Evolutionary conservation across 1,139 yeast species (phyloP), one percentile per base, ranked within the genome.

Genomic region (Kodamaea fungicola): DNA sequence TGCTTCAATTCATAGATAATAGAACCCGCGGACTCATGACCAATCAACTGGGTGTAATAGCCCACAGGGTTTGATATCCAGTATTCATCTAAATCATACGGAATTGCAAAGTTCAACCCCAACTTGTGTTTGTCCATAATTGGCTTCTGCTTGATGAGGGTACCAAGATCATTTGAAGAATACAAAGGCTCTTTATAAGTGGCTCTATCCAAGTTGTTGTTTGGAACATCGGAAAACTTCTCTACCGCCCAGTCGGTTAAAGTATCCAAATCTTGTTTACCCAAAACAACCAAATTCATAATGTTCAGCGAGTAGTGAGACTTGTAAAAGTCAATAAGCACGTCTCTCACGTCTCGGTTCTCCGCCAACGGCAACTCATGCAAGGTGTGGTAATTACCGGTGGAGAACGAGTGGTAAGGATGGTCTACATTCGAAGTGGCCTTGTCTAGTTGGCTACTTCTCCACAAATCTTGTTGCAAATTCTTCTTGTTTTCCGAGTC

Each of bases 401-500:
- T 84, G 19, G 90, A 81, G 46, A 84, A 84, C 32, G 83, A 83
- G 50, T 78, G 77, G 54, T 73, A 82, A 0, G 94, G 92, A 58
- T 84, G 97, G 0, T 62, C 52, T 1, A 79, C 77, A 56, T 85
- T 88, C 19, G 92, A 72, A 30, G 83, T 67, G 40, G 80, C 72
- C 58, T 87, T 84, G 40, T 86, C 92, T 41, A 92, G 71, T 61
- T 92, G 97, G 52, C 83, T 82, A 35, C 88, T 63, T 50, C 98
- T 76, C 97, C 97, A 89, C 40, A 67, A 58, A 58, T 92, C 98
- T 57, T 76, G 84, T 60, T 92, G 97, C 39, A 92, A 68, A 56
- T 92, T 92, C 64, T 92, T 92, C 59, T 89, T 90, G 64, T 92
- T 88, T 61, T 92, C 98, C 22, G 95, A 85, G 59, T 92, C 97